These are phyloP conservation scores for Epichloe aotearoae DNA, from an alignment of 2,329 filamentous ascomycete species.

Conservation along the genomic window DNA sequence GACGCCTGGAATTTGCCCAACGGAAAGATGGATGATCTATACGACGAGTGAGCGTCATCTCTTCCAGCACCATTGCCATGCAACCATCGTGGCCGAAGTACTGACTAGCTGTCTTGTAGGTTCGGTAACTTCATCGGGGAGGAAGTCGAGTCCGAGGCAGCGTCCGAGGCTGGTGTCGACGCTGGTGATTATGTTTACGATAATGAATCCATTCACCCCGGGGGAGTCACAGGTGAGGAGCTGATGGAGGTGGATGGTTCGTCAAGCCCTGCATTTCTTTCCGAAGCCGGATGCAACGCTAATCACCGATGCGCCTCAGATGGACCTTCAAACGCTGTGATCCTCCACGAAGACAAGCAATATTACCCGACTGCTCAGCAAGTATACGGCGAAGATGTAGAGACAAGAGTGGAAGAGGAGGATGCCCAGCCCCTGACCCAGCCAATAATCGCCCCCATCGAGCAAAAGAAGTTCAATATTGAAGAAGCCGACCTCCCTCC, in stretches of 20 bases:
- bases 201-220: conserved; percentile 54
- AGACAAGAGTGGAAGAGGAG: conserved; percentile 92
- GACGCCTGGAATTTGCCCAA: conserved; percentile 7
- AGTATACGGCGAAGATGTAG: conserved; percentile 86
- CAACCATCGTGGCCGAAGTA: neutral
- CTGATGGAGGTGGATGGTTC: conserved; percentile 85
- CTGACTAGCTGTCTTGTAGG: conserved; percentile 30
- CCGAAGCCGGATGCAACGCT: neutral
- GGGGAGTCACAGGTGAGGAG: conserved; percentile 57
- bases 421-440: conserved; percentile 86
- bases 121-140: conserved; percentile 99
- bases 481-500: conserved; percentile 83
- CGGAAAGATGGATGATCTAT: conserved; percentile 75
- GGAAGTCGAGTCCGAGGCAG: conserved; percentile 71
- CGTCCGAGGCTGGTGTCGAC: conserved; percentile 64
- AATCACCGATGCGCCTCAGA: conserved; percentile 27
- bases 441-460: conserved; percentile 85
- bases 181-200: conserved; percentile 71
- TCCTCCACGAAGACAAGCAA: conserved; percentile 97
- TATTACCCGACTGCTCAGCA: conserved; percentile 98
- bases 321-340: conserved; percentile 89
- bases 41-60: conserved; percentile 61
- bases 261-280: conserved; percentile 8
- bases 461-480: conserved; percentile 91
- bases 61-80: neutral